Evolutionary conservation across 2,329 filamentous ascomycete genomes (phyloP).

Genomic region (Lasiodiplodia sp.): DNA sequence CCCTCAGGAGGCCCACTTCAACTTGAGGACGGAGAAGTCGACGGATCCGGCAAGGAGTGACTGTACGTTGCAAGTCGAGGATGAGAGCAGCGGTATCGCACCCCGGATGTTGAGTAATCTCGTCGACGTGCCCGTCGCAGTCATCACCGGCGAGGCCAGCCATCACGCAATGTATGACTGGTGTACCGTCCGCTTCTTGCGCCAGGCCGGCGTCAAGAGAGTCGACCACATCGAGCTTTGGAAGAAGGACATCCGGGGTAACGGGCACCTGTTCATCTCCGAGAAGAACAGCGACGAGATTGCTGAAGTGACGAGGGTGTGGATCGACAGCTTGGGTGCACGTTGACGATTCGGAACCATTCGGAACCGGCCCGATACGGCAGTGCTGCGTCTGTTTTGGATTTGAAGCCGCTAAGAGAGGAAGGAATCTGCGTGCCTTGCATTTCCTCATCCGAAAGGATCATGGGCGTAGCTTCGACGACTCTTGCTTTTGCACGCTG

Average conservation of each 20-base stretch:
- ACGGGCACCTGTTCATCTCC: conserved; percentile 1
- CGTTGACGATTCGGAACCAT: not conserved
- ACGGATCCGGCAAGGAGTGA: not conserved
- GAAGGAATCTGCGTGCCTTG: not conserved
- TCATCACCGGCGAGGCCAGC: conserved; percentile 7
- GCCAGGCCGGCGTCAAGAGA: not conserved
- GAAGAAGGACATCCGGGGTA: conserved; percentile 6
- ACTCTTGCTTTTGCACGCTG: not conserved
- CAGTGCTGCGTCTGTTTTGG: not conserved
- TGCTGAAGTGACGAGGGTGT: conserved; percentile 8
- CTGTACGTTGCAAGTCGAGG: conserved; percentile 13
- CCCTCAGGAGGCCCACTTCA: not conserved
- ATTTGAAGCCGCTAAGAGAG: not conserved
- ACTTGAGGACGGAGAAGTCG: not conserved
- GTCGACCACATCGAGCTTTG: not conserved
- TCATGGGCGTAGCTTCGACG: not conserved
- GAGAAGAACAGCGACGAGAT: conserved; percentile 17
- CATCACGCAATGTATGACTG: conserved; percentile 14
- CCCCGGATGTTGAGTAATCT: conserved; percentile 4
- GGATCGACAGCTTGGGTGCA: not conserved
- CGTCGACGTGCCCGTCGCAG: not conserved
- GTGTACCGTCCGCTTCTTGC: not conserved
- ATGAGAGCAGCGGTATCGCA: not conserved
- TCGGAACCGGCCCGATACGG: not conserved
- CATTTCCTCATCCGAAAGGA: not conserved